These are phyloP conservation scores for Leptodermis oblonga DNA, from an alignment of 257 asterid species.

Conservation along the genomic window DNA sequence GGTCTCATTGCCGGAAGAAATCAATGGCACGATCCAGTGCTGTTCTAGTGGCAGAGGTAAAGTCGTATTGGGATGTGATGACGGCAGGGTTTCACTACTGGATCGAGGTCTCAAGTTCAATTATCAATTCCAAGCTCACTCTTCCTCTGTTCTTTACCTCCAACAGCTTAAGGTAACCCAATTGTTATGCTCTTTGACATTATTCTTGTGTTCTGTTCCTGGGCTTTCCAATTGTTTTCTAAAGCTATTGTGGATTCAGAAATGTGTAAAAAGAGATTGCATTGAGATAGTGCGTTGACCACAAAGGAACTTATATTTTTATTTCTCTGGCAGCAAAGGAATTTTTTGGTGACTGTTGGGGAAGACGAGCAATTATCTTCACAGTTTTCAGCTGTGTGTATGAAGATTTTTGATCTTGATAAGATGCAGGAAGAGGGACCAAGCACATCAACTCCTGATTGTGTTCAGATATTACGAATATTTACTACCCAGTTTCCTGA, in stretches of 20 bases:
- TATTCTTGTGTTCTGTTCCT: neutral
- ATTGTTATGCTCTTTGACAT: too few species aligned
- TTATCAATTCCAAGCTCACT: constrained; percentile 75
- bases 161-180: constrained; percentile 87
- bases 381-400: constrained; percentile 59
- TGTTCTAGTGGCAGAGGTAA: constrained; percentile 89
- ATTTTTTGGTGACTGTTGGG: constrained; percentile 79
- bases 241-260: neutral
- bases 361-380: constrained; percentile 81
- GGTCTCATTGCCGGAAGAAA: constrained; percentile 50
- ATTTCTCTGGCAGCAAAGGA: constrained; percentile 60
- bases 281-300: neutral
- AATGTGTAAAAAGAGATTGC: neutral
- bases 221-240: neutral
- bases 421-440: constrained; percentile 83
- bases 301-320: neutral
- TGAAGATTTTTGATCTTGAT: constrained; percentile 87
- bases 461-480: constrained; percentile 75
- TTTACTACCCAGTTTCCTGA: constrained; percentile 86
- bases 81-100: constrained; percentile 70
- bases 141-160: constrained; percentile 76
- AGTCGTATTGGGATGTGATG: constrained; percentile 61
- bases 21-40: constrained; percentile 57
- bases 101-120: constrained; percentile 81
- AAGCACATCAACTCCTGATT: constrained; percentile 69